Base-by-base conservation (phyloP, 306 rosid species). In the Cucurbita maxima region DNA sequence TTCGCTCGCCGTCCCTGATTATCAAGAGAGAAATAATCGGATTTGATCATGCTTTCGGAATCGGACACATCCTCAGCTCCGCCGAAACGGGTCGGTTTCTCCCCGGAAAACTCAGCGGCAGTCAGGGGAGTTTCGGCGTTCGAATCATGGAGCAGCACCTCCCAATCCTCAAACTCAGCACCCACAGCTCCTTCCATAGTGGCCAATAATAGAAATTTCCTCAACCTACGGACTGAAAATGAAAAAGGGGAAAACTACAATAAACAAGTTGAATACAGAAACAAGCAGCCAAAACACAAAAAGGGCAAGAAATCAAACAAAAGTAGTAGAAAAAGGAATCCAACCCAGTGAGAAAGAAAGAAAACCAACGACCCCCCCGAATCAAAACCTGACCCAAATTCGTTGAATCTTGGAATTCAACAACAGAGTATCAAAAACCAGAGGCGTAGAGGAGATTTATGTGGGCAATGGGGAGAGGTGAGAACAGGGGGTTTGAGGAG, bases 81-180 rank as follows among this genome's bases (percentile, higher is more conserved):
- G 7, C 76, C 84, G 18, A 81, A 67, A 50, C 36, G 63, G 22
- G 45, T 64, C 25, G 78, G 54, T 18, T 43, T 76, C 50, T 62
- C 69, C 9, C 44, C 69, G 73, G 70, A 50, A 18, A 51, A 51
- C 36, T 64, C 76, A 19, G 75, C 43, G 12, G 81, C 16, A 43
- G 61, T 56, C 38, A 14, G 69, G 48, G 66, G 59, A 38, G 36
- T 64, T 50, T 77, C 43, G 16, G 77, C 62, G 47, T 74, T 87
- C 5, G 81, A 75, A 67, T 70, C 77, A 52, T 76, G 79, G 50
- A 88, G 89, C 45, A 88, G 89, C 58, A 88, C 80, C 79, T 88
- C 94, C 94, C 94, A 88, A 72, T 88, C 93, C 37, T 77, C 83
- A 76, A 88, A 73, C 62, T 88, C 93, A 73, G 48, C 69, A 48